Evolutionary conservation across 1,284 basidiomycete genomes (phyloP).

Genomic region (Caloboletus firmus): DNA sequence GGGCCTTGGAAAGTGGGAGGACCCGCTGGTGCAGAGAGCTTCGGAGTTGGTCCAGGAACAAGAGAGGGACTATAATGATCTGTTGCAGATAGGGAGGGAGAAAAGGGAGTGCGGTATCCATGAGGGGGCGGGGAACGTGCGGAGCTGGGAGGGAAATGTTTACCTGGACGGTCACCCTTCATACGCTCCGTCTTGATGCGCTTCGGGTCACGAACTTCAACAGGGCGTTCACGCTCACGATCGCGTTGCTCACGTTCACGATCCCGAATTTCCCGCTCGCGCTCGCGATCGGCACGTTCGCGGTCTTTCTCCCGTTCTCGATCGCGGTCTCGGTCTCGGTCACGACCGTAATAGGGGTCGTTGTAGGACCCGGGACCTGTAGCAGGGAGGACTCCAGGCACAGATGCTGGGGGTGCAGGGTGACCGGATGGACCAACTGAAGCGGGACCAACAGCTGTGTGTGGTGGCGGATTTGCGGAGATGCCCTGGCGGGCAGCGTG

Average conservation of each 20-base stretch:
- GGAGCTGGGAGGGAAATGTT: conserved; percentile 25
- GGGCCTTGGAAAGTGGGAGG: conserved; percentile 39
- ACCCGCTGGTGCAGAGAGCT: conserved; percentile 31
- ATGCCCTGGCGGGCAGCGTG: conserved; percentile 45
- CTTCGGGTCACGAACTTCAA: conserved; percentile 44
- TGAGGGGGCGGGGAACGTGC: conserved; percentile 31
- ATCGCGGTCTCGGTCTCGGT: conserved; percentile 41
- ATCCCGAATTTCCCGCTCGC: conserved; percentile 39
- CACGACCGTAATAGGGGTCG: conserved; percentile 44
- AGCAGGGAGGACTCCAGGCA: conserved; percentile 29
- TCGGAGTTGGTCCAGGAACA: conserved; percentile 35
- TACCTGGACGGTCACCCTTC: conserved; percentile 43
- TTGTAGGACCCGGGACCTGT: conserved; percentile 38
- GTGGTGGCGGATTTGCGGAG: conserved; percentile 35
- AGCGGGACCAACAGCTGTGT: conserved; percentile 35
- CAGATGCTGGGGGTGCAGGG: conserved; percentile 31
- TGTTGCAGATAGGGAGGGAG: conserved; percentile 22
- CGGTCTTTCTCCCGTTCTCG: conserved; percentile 41
- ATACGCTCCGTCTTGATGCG: conserved; percentile 48
- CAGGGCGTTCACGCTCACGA: conserved; percentile 37
- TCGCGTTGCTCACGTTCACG: conserved; percentile 42
- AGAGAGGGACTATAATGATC: conserved; percentile 39
- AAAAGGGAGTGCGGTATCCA: conserved; percentile 29
- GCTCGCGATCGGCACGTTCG: conserved; percentile 37
- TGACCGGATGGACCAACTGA: conserved; percentile 35